Percentiles rank a stretch among this genome's conserved stretches.
phyloP scores from a whole-genome alignment of 805 yeast genomes.

The Monosporozyma siamensis region DNA sequence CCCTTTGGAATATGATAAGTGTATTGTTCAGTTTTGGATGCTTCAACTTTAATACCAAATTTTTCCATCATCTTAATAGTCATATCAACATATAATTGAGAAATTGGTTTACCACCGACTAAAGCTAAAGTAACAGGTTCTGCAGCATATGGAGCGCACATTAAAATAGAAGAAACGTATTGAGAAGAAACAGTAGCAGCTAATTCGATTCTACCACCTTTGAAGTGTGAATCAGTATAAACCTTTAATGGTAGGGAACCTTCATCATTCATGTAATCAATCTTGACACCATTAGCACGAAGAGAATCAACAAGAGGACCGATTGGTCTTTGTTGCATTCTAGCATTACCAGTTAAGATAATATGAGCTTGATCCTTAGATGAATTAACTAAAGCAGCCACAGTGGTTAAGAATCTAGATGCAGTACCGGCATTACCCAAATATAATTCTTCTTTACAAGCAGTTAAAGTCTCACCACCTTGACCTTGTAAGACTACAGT shows the following conservation, averaged over 20 bases:
- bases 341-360: constrained; percentile 80
- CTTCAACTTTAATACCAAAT: constrained; percentile 72
- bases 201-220: constrained; percentile 87
- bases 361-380: constrained; percentile 37
- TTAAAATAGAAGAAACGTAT: constrained; percentile 88
- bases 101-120: constrained; percentile 95
- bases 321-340: constrained; percentile 97
- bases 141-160: constrained; percentile 96
- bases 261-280: constrained; percentile 58
- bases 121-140: constrained; percentile 79
- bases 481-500: constrained; percentile 78
- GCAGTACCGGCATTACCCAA: constrained; percentile 98
- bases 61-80: constrained; percentile 90
- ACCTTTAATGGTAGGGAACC: constrained; percentile 85
- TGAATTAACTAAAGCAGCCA: constrained; percentile 72
- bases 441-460: constrained; percentile 61
- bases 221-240: constrained; percentile 56
- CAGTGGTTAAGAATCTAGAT: constrained; percentile 85
- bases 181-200: constrained; percentile 97
- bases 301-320: constrained; percentile 94
- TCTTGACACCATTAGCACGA: constrained; percentile 63
- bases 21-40: constrained; percentile 60
- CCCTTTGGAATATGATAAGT: constrained; percentile 90
- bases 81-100: constrained; percentile 94
- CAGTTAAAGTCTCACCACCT: constrained; percentile 60